Percentiles rank a stretch among this genome's conserved stretches.
Evolutionary conservation across 2,329 filamentous ascomycete species (phyloP).

Genomic region (Hypoxylon sp.): DNA sequence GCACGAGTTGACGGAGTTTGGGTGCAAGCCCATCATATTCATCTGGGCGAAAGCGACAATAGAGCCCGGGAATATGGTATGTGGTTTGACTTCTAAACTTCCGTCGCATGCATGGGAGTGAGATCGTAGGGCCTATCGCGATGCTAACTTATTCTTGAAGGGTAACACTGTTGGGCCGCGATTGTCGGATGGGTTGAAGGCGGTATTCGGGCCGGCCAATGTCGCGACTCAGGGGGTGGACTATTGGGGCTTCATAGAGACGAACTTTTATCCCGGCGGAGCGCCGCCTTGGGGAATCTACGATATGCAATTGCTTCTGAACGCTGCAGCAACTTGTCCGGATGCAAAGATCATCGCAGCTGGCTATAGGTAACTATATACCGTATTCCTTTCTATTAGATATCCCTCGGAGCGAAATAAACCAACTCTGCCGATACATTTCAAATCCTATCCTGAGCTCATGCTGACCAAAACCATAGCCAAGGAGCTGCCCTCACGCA

Average conservation of each 20-base stretch:
- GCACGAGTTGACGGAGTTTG: conserved; percentile 47
- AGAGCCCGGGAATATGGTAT: conserved; percentile 52
- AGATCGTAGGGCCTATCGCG: no score
- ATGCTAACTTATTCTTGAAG: conserved; percentile 33
- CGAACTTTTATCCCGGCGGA: conserved; percentile 52
- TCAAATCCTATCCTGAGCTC: background rate
- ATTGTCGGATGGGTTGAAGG: conserved; percentile 50
- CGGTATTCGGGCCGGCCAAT: conserved; percentile 49
- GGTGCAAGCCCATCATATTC: conserved; percentile 51
- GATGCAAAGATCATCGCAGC: conserved; percentile 50
- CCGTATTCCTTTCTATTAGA: background rate
- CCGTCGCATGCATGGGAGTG: background rate
- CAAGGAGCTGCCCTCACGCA: conserved; percentile 59
- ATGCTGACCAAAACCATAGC: conserved; percentile 33
- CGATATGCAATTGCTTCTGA: conserved; percentile 51
- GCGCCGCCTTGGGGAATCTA: conserved; percentile 52
- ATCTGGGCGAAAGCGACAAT: conserved; percentile 52
- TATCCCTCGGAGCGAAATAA: background rate
- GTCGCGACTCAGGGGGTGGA: conserved; percentile 52
- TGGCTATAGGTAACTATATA: conserved; percentile 49
- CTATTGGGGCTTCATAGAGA: conserved; percentile 50
- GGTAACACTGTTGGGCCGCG: conserved; percentile 49
- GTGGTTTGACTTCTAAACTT: background rate
- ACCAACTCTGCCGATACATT: background rate
- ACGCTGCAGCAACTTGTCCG: conserved; percentile 47